phyloP scores from a whole-genome alignment of 2,329 filamentous ascomycete species.

The Epichloe coenophiala region DNA sequence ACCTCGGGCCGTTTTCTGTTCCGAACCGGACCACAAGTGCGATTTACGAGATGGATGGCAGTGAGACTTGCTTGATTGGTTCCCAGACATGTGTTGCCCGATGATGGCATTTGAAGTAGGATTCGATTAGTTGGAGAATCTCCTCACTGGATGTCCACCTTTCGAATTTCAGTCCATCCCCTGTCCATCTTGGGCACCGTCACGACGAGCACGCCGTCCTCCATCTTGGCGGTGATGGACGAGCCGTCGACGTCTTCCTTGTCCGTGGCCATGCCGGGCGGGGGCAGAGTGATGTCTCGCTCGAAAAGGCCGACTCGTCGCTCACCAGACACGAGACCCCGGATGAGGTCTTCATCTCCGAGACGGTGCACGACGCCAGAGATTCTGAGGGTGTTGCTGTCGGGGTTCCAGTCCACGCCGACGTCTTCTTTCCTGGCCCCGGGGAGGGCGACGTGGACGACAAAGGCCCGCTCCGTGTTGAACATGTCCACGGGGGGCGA shows the following conservation, averaged over 20 bases:
- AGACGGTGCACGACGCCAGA: conserved; percentile 62
- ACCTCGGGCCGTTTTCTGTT: no score
- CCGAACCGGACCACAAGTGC: no score
- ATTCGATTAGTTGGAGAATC: no score
- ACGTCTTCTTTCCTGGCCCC: conserved; percentile 71
- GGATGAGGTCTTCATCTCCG: conserved; percentile 55
- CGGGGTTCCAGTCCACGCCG: conserved; percentile 61
- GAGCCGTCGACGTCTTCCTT: conserved; percentile 51
- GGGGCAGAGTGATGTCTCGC: conserved; percentile 50
- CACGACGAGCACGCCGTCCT: conserved; percentile 65
- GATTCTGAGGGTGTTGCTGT: conserved; percentile 50
- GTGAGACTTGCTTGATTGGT: no score
- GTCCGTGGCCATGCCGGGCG: conserved; percentile 19
- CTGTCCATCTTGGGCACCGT: conserved; percentile 61
- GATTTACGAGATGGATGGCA: no score
- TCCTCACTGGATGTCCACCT: conserved; percentile 40
- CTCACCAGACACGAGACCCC: conserved; percentile 49
- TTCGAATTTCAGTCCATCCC: conserved; percentile 50
- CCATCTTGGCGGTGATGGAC: conserved; percentile 59
- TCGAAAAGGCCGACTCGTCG: conserved; percentile 64
- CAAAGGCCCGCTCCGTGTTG: conserved; percentile 48
- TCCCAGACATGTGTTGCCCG: no score
- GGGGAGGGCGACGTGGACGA: conserved; percentile 64
- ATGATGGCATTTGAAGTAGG: no score
- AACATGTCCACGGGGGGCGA: conserved; percentile 63